Percentiles rank a stretch among this genome's conserved stretches.
Evolutionary conservation across 495 filamentous ascomycete genomes (phyloP).

Genomic region (Podospora bellae-mahoneyi): DNA sequence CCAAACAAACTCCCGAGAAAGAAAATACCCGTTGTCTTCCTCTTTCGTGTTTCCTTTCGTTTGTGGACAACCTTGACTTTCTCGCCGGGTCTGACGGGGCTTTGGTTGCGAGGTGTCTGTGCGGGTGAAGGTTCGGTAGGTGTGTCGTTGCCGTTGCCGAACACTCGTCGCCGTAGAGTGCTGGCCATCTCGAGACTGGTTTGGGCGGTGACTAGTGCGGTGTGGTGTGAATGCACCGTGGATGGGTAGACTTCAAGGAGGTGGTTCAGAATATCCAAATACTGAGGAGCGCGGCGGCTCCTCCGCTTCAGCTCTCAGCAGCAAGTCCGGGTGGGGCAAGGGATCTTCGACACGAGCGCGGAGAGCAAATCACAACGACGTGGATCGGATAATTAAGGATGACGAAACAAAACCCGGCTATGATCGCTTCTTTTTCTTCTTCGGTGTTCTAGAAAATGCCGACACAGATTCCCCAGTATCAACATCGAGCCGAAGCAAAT

Average conservation of each 20-base stretch:
- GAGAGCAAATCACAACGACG: neutral
- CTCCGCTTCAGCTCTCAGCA: neutral
- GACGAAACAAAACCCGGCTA: neutral
- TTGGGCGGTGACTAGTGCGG: neutral
- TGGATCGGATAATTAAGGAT: neutral
- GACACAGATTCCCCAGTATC: neutral
- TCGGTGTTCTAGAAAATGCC: neutral
- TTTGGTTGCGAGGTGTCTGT: constrained; percentile 38
- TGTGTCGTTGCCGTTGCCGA: constrained; percentile 29
- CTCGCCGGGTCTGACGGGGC: constrained; percentile 42
- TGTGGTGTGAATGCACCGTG: neutral
- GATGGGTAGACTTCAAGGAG: neutral
- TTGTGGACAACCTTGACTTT: constrained; percentile 45
- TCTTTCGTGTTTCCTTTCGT: constrained; percentile 54
- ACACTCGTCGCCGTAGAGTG: constrained; percentile 49
- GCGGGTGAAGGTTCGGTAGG: constrained; percentile 30
- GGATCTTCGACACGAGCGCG: neutral
- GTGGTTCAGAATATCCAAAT: too few relatives aligned
- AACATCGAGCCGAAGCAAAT: neutral
- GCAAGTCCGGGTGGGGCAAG: neutral
- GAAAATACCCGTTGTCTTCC: constrained; percentile 76
- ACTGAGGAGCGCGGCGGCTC: neutral
- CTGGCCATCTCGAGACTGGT: constrained; percentile 36
- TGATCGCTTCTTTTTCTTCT: neutral
- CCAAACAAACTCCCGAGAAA: constrained; percentile 79